phyloP scores from a whole-genome alignment of 331 rosid genomes.

The Malus hybrid region DNA sequence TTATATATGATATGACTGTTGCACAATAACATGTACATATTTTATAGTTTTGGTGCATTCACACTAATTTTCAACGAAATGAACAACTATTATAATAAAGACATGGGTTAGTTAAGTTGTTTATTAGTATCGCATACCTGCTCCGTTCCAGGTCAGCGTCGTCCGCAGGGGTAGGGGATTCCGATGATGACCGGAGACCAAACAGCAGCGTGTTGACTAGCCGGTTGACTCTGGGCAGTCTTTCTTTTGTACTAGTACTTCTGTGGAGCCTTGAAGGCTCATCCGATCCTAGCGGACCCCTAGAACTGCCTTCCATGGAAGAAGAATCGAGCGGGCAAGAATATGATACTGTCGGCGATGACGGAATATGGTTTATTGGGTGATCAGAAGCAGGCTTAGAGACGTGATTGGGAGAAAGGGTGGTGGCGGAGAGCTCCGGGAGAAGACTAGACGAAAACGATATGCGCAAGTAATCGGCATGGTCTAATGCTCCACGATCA shows the following conservation, averaged over 20 bases:
- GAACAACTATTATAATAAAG: not conserved
- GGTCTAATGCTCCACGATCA: not conserved
- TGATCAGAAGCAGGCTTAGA: not conserved
- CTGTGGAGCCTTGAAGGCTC: not conserved
- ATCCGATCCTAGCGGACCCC: conserved; percentile 6
- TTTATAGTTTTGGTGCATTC: not conserved
- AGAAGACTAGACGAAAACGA: conserved; percentile 41
- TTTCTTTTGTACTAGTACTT: not conserved
- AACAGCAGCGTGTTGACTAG: conserved; percentile 22
- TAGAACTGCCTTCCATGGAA: not conserved
- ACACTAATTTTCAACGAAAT: not conserved
- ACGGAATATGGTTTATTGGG: not conserved
- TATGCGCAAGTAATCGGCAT: conserved; percentile 25
- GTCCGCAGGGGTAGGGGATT: not conserved
- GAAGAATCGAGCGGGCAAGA: not conserved
- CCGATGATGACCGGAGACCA: conserved; percentile 14
- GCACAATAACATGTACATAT: not conserved
- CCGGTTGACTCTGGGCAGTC: conserved; percentile 15
- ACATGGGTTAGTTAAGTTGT: not conserved
- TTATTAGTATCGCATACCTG: conserved; percentile 8
- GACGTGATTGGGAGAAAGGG: not conserved
- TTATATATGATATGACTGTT: not conserved
- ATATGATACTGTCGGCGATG: not conserved
- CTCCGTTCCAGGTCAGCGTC: not conserved
- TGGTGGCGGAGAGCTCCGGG: not conserved